Percentiles rank a stretch among this genome's conserved stretches.
Evolutionary conservation across 1,284 basidiomycete genomes (phyloP).

Genomic region (Boletus semigastroideus): DNA sequence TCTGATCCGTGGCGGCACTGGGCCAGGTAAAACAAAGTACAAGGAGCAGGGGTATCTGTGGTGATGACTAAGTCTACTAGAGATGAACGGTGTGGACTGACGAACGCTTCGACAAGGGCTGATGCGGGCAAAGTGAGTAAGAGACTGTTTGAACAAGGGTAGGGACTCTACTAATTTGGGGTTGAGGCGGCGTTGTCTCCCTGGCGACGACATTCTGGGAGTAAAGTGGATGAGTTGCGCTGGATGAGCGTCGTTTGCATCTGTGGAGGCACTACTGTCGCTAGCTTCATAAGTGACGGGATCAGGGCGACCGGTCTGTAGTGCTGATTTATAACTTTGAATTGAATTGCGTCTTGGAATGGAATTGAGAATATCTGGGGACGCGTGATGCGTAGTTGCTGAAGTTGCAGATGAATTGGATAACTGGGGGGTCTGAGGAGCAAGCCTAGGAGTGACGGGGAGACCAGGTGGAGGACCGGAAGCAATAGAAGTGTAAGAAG

Average conservation of each 20-base stretch:
- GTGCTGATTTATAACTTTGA: constrained; percentile 34
- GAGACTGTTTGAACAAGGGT: constrained; percentile 11
- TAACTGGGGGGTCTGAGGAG: constrained; percentile 8
- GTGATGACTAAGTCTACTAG: constrained; percentile 9
- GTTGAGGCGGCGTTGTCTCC: constrained; percentile 43
- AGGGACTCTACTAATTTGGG: constrained; percentile 49
- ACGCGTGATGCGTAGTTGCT: constrained; percentile 2
- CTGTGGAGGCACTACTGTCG: constrained; percentile 33
- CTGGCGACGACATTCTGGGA: constrained; percentile 32
- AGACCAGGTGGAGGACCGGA: constrained; percentile 29
- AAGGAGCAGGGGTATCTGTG: constrained; percentile 56
- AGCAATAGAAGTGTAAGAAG: constrained; percentile 28
- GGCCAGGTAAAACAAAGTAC: constrained; percentile 60
- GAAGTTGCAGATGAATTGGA: constrained; percentile 18
- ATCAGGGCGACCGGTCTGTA: constrained; percentile 25
- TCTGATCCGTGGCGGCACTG: constrained; percentile 51
- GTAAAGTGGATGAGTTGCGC: constrained; percentile 30
- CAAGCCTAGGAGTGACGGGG: constrained; percentile 17
- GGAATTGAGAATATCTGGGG: constrained; percentile 14
- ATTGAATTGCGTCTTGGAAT: constrained; percentile 26
- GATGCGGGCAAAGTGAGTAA: constrained; percentile 18
- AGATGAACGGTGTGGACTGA: constrained; percentile 20
- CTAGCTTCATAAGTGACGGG: constrained; percentile 24
- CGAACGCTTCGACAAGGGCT: constrained; percentile 60
- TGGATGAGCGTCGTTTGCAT: constrained; percentile 34